Conservation (phyloP, 2,329 filamentous ascomycete genomes). For the Exophiala dermatitidis region DNA sequence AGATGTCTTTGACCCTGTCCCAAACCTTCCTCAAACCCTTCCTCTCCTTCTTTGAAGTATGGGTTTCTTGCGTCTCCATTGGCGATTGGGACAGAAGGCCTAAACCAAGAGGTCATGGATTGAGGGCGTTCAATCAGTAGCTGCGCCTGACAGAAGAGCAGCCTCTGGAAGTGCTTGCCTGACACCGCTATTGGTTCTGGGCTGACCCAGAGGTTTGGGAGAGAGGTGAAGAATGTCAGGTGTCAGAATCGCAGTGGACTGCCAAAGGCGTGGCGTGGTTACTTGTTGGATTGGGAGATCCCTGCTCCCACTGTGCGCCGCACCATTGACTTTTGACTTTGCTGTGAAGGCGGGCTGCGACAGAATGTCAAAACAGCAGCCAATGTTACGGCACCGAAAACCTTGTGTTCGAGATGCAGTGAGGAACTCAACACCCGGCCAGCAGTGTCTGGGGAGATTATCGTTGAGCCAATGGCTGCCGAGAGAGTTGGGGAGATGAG, state of each 20-base stretch:
- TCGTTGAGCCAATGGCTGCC: not conserved
- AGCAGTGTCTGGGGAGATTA: not conserved
- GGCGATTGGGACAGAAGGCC: constrained; percentile 6
- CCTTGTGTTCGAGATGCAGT: not conserved
- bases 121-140: not conserved
- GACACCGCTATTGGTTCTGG: constrained; percentile 14
- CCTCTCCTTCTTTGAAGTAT: constrained; percentile 17
- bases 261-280: constrained; percentile 19
- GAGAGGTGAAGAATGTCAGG: constrained; percentile 13
- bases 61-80: constrained; percentile 12
- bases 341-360: not conserved
- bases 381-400: not conserved
- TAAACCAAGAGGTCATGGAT: constrained; percentile 8
- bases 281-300: constrained; percentile 17
- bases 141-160: not conserved
- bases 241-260: constrained; percentile 20
- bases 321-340: constrained; percentile 10
- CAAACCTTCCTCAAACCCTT: constrained; percentile 22
- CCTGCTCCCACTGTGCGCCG: constrained; percentile 5
- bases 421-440: not conserved
- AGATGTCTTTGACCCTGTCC: constrained; percentile 19
- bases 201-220: constrained; percentile 12
- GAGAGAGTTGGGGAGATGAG: not conserved
- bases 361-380: not conserved
- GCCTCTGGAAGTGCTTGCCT: constrained; percentile 5